Evolutionary conservation across 257 asterid genomes (phyloP).

Genomic region (Solanum pimpinellifolium): DNA sequence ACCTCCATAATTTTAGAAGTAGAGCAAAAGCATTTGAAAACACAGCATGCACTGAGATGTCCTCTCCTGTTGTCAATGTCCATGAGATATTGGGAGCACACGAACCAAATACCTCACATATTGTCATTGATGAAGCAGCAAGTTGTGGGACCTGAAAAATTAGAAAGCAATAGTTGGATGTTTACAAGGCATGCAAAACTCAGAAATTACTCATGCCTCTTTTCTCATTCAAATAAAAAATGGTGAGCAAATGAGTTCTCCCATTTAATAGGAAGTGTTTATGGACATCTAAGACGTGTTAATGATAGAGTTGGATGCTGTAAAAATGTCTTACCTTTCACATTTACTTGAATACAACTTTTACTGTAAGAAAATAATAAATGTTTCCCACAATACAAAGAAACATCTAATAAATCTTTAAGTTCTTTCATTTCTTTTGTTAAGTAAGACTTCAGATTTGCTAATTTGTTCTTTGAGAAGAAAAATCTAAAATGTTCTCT

Average conservation of each 20-base stretch:
- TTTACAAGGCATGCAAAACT: not conserved
- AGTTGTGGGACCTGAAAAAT: conserved; percentile 85
- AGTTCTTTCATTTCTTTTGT: not conserved
- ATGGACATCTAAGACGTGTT: not conserved
- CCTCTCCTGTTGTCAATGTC: conserved; percentile 65
- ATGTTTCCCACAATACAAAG: not conserved
- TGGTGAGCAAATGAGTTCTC: not conserved
- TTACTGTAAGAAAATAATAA: not conserved
- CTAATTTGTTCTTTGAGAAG: not conserved
- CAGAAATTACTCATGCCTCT: not conserved
- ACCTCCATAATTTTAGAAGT: conserved; percentile 87
- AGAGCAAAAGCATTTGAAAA: conserved; percentile 96
- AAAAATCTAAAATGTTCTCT: not conserved
- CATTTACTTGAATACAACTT: not conserved
- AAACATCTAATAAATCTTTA: not conserved
- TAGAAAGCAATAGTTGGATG: not conserved
- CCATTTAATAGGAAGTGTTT: not conserved
- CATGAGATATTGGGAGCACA: conserved; percentile 65
- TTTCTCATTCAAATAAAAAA: not conserved
- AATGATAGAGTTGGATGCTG: not conserved
- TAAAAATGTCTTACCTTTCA: not conserved
- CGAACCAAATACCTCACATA: conserved; percentile 89
- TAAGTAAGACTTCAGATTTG: not conserved
- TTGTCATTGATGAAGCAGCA: conserved; percentile 82
- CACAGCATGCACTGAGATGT: conserved; percentile 71